Evolutionary conservation across 2,329 filamentous ascomycete genomes (phyloP), one percentile per base, ranked within the genome.

Genomic region (Parafenestella ontariensis): DNA sequence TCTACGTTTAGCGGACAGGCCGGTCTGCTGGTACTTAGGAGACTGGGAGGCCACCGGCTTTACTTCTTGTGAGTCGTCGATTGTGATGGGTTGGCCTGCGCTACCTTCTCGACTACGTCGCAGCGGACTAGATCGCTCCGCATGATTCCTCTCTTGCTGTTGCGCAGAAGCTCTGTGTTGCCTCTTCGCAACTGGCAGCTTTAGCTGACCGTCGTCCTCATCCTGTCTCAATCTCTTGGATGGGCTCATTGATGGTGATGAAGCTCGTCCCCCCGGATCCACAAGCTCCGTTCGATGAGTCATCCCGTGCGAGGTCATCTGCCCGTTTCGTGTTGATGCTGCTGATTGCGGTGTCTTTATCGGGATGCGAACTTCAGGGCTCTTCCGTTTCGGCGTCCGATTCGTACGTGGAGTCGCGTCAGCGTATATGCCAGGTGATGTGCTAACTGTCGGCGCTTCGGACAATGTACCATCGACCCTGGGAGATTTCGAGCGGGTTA

Each of bases 41-140:
- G 45, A 46, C 10, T n/a, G 36, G 3, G 7, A n/a, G 17, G 15
- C 31, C 8, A 44, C 20, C 3, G 18, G 29, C 17, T 36, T 40
- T 6, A 31, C 3, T 8, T 70, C 66, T 31, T 72, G 70, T 3
- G 68, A 70, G 52, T 73, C 69, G 0, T 63, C 56, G 31, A 72
- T 69, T 17, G 58, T 46, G 28, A 73, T 72, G 2, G 67, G 68
- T 40, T 54, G 53, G 5, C 46, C 37, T 7, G 59, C 62, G 31
- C 57, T 65, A 5, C 66, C 69, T 17, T 58, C 34, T 21, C 46
- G 45, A 20, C 33, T 44, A 13, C 20, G 33, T 11, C 24, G 13
- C 3, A 17, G 29, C 8, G 18, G 46, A 31, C 51, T 44, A n/a
- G 18, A 31, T 28, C 17, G 33, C 20, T 5, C 10, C 3, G 17